Evolutionary conservation across 495 filamentous ascomycete genomes (phyloP).

Genomic region (Penicillium pancosmium): DNA sequence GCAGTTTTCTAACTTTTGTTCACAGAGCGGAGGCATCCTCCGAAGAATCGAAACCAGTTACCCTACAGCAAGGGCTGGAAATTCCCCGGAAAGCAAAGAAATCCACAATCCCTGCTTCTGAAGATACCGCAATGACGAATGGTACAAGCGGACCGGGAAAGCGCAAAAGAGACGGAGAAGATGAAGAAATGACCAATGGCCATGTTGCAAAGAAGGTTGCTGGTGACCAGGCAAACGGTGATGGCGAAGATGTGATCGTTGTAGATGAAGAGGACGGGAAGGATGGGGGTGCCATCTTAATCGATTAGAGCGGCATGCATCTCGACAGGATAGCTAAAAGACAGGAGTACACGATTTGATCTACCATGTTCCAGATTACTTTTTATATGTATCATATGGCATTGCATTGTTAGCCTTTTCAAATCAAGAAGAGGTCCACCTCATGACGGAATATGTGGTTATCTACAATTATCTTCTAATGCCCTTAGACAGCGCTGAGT

Average conservation of each 20-base stretch:
- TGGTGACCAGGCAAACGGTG: constrained; percentile 30
- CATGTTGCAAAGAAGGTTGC: constrained; percentile 49
- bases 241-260: constrained; percentile 46
- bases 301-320: constrained; percentile 49
- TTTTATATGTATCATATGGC: constrained; percentile 26
- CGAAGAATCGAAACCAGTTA: constrained; percentile 47
- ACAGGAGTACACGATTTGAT: constrained; percentile 6
- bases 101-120: constrained; percentile 15
- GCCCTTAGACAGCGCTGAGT: constrained; percentile 61
- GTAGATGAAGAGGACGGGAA: constrained; percentile 51
- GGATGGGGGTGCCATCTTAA: constrained; percentile 69
- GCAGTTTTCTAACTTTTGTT: constrained; percentile 10
- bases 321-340: neutral
- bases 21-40: constrained; percentile 31
- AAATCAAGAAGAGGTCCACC: neutral
- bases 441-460: neutral
- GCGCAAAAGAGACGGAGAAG: constrained; percentile 50
- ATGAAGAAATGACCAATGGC: constrained; percentile 43
- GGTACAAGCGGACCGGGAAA: constrained; percentile 33
- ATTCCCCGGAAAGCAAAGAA: constrained; percentile 55
- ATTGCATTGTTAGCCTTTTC: constrained; percentile 6
- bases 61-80: constrained; percentile 45
- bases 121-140: constrained; percentile 20
- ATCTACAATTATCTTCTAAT: neutral
- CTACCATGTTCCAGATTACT: neutral